Evolutionary conservation across 2,329 filamentous ascomycete species (phyloP).

Genomic region (Grosmannia huntii): DNA sequence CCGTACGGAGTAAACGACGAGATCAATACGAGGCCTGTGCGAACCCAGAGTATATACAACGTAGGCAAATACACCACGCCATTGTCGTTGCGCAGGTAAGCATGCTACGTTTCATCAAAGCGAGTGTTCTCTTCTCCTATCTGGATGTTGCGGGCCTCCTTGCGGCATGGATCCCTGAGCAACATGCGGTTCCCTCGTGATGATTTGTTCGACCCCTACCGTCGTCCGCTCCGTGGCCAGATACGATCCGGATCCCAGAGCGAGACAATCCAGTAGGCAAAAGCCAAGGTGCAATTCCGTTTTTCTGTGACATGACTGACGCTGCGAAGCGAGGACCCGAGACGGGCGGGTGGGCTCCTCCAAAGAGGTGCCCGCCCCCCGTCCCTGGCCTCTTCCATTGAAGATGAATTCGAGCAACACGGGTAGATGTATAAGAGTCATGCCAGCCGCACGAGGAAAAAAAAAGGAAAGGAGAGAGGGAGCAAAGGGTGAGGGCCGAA

Average conservation of each 20-base stretch:
- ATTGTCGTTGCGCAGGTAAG: too few species aligned
- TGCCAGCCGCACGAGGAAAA: slow-evolving; percentile 69
- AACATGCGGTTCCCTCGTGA: background rate
- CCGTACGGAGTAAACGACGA: too few species aligned
- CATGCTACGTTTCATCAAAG: too few species aligned
- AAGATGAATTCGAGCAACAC: slow-evolving; percentile 59
- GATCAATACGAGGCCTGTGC: too few species aligned
- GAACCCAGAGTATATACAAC: too few species aligned
- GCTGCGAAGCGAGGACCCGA: slow-evolving; percentile 46
- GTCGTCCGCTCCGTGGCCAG: slow-evolving; percentile 15
- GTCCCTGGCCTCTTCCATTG: slow-evolving; percentile 8
- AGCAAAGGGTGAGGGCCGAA: slow-evolving; percentile 12
- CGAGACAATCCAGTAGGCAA: slow-evolving; percentile 30
- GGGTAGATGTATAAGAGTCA: slow-evolving; percentile 46
- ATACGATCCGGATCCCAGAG: slow-evolving; percentile 1
- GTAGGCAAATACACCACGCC: too few species aligned
- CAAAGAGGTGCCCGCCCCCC: background rate
- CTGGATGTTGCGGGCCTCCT: slow-evolving; percentile 7
- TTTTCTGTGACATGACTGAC: slow-evolving; percentile 73
- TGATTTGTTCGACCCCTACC: slow-evolving; percentile 30
- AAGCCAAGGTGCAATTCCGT: slow-evolving; percentile 63
- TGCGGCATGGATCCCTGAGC: slow-evolving; percentile 7
- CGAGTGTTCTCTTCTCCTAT: background rate
- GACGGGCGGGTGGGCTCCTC: slow-evolving; percentile 17
- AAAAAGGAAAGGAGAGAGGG: slow-evolving; percentile 32